Percentiles rank a stretch among this genome's conserved stretches.
phyloP scores from a whole-genome alignment of 257 asterid species.

The Phtheirospermum japonicum region DNA sequence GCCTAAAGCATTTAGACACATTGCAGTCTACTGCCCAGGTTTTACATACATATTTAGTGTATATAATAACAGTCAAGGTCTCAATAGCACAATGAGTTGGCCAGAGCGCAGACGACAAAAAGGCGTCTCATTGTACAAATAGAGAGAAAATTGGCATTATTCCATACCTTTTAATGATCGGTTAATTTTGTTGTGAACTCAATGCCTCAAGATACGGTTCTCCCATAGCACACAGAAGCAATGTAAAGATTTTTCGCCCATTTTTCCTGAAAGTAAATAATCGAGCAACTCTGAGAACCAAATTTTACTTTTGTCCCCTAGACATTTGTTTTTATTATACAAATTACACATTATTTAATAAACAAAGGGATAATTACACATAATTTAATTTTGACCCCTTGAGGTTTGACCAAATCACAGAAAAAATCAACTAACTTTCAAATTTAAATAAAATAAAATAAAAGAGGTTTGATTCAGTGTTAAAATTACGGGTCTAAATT shows the following conservation, averaged over 20 bases:
- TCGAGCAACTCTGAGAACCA: background rate
- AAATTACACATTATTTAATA: no score
- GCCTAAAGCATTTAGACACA: constrained; percentile 25
- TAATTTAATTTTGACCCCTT: background rate
- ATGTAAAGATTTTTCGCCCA: constrained; percentile 81
- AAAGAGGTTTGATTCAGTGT: no score
- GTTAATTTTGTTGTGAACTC: background rate
- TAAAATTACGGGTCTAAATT: no score
- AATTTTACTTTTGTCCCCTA: background rate
- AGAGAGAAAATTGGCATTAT: background rate
- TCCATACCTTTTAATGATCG: background rate
- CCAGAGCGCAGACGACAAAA: constrained; percentile 7
- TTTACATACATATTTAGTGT: no score
- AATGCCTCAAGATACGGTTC: constrained; percentile 61
- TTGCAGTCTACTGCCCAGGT: constrained; percentile 21
- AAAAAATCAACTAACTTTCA: no score
- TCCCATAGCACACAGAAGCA: constrained; percentile 76
- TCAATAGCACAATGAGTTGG: background rate
- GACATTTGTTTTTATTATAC: no score
- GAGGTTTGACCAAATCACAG: no score
- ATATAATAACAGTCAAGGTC: no score
- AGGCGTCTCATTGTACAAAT: background rate
- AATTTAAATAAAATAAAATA: no score
- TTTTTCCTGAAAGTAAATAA: constrained; percentile 54
- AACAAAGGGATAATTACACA: no score